Percentiles rank a stretch among this genome's conserved stretches.
These are phyloP conservation scores for Metschnikowia dekortorum DNA, from an alignment of 805 yeast species.

Conservation along the genomic window DNA sequence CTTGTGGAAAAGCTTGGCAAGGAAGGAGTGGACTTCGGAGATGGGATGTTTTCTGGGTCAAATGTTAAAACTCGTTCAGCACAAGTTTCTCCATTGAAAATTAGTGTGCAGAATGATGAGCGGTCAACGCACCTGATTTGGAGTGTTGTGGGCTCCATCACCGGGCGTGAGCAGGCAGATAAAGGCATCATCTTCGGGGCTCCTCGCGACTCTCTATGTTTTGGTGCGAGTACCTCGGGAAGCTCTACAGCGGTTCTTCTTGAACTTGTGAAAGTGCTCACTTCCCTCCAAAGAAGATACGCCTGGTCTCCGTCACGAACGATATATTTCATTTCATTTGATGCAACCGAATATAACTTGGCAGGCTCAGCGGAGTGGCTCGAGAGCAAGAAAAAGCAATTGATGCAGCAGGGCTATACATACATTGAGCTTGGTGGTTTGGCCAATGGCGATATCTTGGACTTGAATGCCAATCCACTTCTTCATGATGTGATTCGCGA, in stretches of 20 bases:
- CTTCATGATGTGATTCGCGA: conserved; percentile 46
- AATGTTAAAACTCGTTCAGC: conserved; percentile 2
- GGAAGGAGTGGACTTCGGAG: conserved; percentile 26
- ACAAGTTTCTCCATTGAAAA: conserved; percentile 17
- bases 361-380: conserved; percentile 85
- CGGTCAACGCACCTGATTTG: conserved; percentile 61
- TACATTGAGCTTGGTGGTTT: conserved; percentile 73
- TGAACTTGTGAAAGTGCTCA: conserved; percentile 66
- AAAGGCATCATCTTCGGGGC: conserved; percentile 78
- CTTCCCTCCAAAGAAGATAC: conserved; percentile 55
- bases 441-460: conserved; percentile 49
- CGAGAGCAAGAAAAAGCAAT: conserved; percentile 48
- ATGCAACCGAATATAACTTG: conserved; percentile 71
- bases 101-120: conserved; percentile 35
- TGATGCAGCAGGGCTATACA: conserved; percentile 58
- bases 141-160: conserved; percentile 74
- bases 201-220: conserved; percentile 69
- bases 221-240: conserved; percentile 68
- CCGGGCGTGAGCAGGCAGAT: conserved; percentile 75
- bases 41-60: conserved; percentile 26
- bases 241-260: conserved; percentile 73
- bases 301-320: conserved; percentile 84
- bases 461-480: conserved; percentile 62
- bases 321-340: conserved; percentile 78
- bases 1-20: conserved; percentile 29